Conservation (phyloP, 257 asterid species). For the Henckelia pumila region DNA sequence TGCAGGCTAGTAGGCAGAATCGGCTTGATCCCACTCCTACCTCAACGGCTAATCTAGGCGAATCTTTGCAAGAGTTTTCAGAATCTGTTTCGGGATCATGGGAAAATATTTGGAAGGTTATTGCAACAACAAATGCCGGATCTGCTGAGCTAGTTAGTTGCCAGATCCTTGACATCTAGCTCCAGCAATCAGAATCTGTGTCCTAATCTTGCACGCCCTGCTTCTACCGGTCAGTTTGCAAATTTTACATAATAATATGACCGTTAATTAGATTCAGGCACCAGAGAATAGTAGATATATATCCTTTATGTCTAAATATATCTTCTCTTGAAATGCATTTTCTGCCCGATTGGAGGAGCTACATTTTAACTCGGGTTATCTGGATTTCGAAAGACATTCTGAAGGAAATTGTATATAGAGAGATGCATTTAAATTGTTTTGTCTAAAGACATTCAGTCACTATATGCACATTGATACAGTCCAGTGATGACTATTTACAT, state of each 20-base stretch:
- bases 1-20: conserved; percentile 62
- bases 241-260: background rate
- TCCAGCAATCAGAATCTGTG: conserved; percentile 8
- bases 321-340: conserved; percentile 11
- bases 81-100: conserved; percentile 41
- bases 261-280: background rate
- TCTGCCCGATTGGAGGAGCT: conserved; percentile 3
- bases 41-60: conserved; percentile 35
- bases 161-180: conserved; percentile 65
- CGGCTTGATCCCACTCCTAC: conserved; percentile 37
- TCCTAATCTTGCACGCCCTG: background rate
- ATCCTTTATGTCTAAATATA: background rate
- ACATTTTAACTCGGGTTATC: background rate
- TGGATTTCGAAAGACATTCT: background rate
- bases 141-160: conserved; percentile 83
- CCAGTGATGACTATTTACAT: background rate
- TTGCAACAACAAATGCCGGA: conserved; percentile 53
- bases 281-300: conserved; percentile 16
- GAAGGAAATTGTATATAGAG: background rate
- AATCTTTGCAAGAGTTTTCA: conserved; percentile 38
- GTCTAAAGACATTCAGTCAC: background rate
- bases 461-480: background rate
- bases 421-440: background rate
- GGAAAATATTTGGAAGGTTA: conserved; percentile 56
- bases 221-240: conserved; percentile 2